Percentiles rank a stretch among this genome's conserved stretches.
These are phyloP conservation scores for Acarospora socialis DNA, from an alignment of 2,329 filamentous ascomycete genomes.

Conservation along the genomic window DNA sequence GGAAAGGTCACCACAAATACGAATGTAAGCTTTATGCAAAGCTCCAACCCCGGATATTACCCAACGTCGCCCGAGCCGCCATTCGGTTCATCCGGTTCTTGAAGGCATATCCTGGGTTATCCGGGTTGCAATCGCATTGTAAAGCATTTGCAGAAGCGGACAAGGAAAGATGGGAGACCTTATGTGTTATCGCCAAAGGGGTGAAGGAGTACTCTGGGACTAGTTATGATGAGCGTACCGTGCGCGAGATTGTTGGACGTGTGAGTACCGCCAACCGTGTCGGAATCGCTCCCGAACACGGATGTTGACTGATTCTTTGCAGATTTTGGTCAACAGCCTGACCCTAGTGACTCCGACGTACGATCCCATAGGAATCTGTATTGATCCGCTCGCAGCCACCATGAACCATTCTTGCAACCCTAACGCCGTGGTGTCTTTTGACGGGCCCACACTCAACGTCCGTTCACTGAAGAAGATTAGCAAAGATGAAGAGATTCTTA, in stretches of 20 bases:
- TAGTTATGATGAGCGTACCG: conserved; percentile 28
- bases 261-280: no score
- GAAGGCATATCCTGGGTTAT: no score
- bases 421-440: conserved; percentile 44
- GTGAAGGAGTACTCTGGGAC: conserved; percentile 38
- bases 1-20: conserved; percentile 44
- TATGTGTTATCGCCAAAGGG: conserved; percentile 39
- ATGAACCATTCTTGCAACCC: conserved; percentile 50
- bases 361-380: conserved; percentile 44
- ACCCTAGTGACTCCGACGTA: conserved; percentile 41
- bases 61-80: conserved; percentile 41
- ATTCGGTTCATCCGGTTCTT: conserved; percentile 38
- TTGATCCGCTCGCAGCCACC: conserved; percentile 40
- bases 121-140: conserved; percentile 37
- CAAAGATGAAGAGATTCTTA: conserved; percentile 43
- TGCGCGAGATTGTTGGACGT: conserved; percentile 32
- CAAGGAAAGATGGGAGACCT: conserved; percentile 31
- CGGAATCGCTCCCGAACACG: no score
- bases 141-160: conserved; percentile 31
- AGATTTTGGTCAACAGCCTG: conserved; percentile 45
- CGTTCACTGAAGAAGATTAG: conserved; percentile 39
- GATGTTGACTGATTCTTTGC: no score
- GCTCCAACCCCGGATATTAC: conserved; percentile 34
- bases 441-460: conserved; percentile 35
- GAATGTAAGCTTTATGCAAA: conserved; percentile 42